Conservation (phyloP, 1,284 basidiomycete species). For the Fomitopsis palustris region DNA sequence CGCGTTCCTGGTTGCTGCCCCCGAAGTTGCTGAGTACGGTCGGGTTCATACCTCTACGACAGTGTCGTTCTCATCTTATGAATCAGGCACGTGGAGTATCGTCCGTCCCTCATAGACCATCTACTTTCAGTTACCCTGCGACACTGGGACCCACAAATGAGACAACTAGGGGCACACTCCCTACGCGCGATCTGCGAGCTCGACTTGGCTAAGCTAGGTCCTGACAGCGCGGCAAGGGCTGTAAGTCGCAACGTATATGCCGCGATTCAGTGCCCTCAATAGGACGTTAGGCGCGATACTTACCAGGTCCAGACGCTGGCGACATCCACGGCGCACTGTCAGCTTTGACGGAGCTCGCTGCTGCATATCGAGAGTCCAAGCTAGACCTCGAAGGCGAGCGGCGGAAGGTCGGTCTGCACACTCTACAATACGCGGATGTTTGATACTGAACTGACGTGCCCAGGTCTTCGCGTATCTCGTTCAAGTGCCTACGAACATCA, state of each 20-base stretch:
- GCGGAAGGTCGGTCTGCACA: conserved; percentile 35
- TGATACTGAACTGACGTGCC: conserved; percentile 7
- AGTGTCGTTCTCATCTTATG: conserved; percentile 2
- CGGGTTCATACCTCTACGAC: conserved; percentile 4
- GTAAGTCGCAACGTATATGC: conserved; percentile 35
- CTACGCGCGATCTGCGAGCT: conserved; percentile 65
- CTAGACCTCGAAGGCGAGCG: conserved; percentile 29
- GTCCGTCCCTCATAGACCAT: conserved; percentile 68
- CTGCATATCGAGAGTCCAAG: conserved; percentile 38
- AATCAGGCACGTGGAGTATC: conserved; percentile 68
- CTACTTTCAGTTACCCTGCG: conserved; percentile 72
- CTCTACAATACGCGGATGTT: background rate
- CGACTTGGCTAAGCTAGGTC: conserved; percentile 53
- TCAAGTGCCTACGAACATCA: conserved; percentile 48
- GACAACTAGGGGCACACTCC: conserved; percentile 78
- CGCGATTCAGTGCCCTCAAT: too few species aligned
- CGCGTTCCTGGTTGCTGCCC: conserved; percentile 81
- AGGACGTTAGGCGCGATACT: conserved; percentile 45
- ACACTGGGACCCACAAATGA: conserved; percentile 89
- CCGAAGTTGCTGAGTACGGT: conserved; percentile 79
- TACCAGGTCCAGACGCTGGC: conserved; percentile 64
- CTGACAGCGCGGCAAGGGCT: conserved; percentile 44
- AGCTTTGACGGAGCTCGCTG: conserved; percentile 69
- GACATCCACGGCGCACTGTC: conserved; percentile 85
- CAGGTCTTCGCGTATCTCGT: conserved; percentile 60